Percentiles rank a stretch among this genome's conserved stretches.
Conservation (phyloP, 352 stramenopile species). For the Phytopythium oedochilum region DNA sequence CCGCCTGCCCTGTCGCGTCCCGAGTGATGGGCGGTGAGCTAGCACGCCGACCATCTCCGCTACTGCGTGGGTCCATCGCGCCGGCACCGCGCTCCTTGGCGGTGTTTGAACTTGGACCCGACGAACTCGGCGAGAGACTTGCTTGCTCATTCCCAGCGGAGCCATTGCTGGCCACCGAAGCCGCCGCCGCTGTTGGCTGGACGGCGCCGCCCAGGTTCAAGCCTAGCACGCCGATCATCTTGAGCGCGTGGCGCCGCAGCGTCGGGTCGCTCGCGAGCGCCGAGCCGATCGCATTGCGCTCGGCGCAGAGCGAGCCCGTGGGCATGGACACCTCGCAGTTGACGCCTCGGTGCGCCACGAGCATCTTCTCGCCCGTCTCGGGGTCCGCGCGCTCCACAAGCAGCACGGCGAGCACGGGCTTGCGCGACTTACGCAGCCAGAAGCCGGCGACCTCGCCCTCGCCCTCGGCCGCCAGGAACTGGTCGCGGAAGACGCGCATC, state of each 20-base stretch:
- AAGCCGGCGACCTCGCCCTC: conserved; percentile 92
- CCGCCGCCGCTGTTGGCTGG: no score
- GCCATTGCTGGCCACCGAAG: conserved; percentile 2
- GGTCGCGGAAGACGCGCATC: conserved; percentile 87
- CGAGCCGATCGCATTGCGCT: conserved; percentile 98
- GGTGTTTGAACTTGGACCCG: not conserved
- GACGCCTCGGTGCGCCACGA: conserved; percentile 93
- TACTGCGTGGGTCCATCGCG: not conserved
- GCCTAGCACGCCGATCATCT: conserved; percentile 94
- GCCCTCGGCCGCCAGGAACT: conserved; percentile 72
- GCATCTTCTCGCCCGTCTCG: conserved; percentile 28
- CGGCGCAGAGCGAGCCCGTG: conserved; percentile 94
- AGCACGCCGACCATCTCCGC: not conserved
- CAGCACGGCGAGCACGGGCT: conserved; percentile 96
- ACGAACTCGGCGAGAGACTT: not conserved
- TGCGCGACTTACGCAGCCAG: conserved; percentile 98
- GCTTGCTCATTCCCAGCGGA: not conserved
- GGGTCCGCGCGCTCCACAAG: conserved; percentile 88
- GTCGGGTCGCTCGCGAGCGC: conserved; percentile 93
- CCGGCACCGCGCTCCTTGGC: not conserved
- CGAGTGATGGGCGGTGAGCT: not conserved
- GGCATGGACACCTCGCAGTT: conserved; percentile 99
- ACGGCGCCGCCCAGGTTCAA: conserved; percentile 46
- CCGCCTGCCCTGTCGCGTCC: not conserved
- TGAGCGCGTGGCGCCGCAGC: conserved; percentile 89